These are phyloP conservation scores for Tuber melanosporum DNA, from an alignment of 495 filamentous ascomycete species.

Conservation along the genomic window DNA sequence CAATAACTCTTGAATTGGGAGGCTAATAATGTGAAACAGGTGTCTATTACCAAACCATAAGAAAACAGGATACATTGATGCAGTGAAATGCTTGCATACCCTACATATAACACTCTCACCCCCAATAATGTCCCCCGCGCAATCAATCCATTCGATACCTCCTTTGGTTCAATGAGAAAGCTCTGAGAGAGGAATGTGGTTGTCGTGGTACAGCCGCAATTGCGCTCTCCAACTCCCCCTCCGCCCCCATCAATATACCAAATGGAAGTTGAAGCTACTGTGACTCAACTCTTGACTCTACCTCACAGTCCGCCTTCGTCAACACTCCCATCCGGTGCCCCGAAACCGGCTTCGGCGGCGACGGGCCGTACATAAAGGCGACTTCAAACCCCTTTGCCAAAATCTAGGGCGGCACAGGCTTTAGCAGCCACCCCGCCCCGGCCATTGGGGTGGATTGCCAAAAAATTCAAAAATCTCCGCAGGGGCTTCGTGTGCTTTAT, in stretches of 20 bases:
- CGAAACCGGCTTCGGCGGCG: slow-evolving; percentile 41
- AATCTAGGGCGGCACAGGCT: slow-evolving; percentile 27
- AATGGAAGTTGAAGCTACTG: slow-evolving; percentile 43
- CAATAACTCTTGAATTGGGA: neutral
- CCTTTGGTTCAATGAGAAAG: slow-evolving; percentile 45
- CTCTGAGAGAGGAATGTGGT: slow-evolving; percentile 46
- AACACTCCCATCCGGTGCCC: slow-evolving; percentile 39
- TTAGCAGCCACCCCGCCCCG: slow-evolving; percentile 38
- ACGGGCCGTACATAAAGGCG: slow-evolving; percentile 31
- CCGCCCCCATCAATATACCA: neutral
- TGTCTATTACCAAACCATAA: slow-evolving; percentile 47
- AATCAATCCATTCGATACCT: slow-evolving; percentile 51
- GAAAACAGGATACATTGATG: slow-evolving; percentile 55
- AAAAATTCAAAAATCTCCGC: slow-evolving; percentile 11
- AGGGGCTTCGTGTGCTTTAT: slow-evolving; percentile 13
- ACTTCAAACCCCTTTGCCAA: slow-evolving; percentile 6
- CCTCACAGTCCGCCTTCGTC: slow-evolving; percentile 40
- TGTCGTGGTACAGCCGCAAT: slow-evolving; percentile 49
- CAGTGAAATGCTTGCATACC: slow-evolving; percentile 57
- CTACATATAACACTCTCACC: slow-evolving; percentile 27
- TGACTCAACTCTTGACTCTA: slow-evolving; percentile 42
- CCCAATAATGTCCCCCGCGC: slow-evolving; percentile 45
- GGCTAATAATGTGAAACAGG: slow-evolving; percentile 44
- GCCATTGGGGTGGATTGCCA: neutral
- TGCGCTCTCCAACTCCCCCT: slow-evolving; percentile 16